phyloP scores from a whole-genome alignment of 1,284 basidiomycete species.

The Athelia psychrophila region DNA sequence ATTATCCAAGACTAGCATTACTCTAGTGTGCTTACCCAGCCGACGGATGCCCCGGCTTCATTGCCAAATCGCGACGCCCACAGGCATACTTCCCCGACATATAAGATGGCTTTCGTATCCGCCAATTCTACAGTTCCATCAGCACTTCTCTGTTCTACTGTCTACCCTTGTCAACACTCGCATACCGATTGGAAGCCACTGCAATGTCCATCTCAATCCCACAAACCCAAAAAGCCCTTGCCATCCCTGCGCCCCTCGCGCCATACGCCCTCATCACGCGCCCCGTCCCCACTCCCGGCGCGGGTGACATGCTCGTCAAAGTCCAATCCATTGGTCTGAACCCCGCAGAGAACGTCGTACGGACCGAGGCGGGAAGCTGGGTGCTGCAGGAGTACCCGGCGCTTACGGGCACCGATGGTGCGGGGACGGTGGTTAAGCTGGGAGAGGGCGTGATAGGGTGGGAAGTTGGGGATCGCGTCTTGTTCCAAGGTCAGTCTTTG shows the following conservation, averaged over 20 bases:
- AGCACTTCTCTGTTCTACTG: too few species aligned
- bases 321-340: slow-evolving; percentile 27
- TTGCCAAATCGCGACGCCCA: too few species aligned
- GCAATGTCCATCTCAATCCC: background rate
- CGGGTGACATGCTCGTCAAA: slow-evolving; percentile 26
- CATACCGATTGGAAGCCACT: too few species aligned
- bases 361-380: slow-evolving; percentile 8
- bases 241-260: slow-evolving; percentile 13
- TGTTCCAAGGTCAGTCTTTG: background rate
- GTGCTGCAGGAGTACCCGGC: slow-evolving; percentile 3
- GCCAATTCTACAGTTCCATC: too few species aligned
- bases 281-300: background rate
- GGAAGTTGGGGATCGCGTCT: slow-evolving; percentile 12
- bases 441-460: slow-evolving; percentile 11
- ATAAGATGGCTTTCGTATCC: too few species aligned
- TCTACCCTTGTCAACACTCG: too few species aligned
- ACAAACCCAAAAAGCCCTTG: slow-evolving; percentile 20
- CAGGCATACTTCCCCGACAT: too few species aligned
- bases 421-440: slow-evolving; percentile 8
- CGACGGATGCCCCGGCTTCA: too few species aligned
- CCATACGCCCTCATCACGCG: slow-evolving; percentile 13
- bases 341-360: slow-evolving; percentile 26
- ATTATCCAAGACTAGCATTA: too few species aligned
- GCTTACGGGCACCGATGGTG: slow-evolving; percentile 12
- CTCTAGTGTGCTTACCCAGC: too few species aligned